Evolutionary conservation across 345 rosid genomes (phyloP).

Genomic region (Reutealis trisperma): DNA sequence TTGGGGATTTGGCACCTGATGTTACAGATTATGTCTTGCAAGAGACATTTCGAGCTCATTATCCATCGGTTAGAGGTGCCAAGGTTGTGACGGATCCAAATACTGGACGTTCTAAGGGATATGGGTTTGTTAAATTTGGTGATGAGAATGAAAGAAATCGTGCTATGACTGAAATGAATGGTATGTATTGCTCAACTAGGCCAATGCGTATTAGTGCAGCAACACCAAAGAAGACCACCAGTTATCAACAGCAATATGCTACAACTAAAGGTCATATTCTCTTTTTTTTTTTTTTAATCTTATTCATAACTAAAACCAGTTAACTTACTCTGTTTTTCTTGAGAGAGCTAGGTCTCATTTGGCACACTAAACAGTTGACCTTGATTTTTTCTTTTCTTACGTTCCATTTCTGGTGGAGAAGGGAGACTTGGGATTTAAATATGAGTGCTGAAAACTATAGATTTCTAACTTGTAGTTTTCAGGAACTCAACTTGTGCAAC

Average conservation of each 20-base stretch:
- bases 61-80: constrained; percentile 92
- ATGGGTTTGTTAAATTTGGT: constrained; percentile 89
- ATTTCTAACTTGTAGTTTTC: not conserved
- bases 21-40: constrained; percentile 92
- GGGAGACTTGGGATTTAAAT: too few relatives aligned
- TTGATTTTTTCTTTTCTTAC: too few relatives aligned
- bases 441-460: too few relatives aligned
- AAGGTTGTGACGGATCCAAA: constrained; percentile 96
- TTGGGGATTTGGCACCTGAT: constrained; percentile 93
- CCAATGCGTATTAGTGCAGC: constrained; percentile 95
- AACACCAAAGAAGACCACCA: constrained; percentile 71
- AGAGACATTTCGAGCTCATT: constrained; percentile 83
- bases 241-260: constrained; percentile 62
- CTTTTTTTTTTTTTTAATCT: not conserved
- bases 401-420: too few relatives aligned
- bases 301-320: too few relatives aligned
- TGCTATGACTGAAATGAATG: constrained; percentile 96
- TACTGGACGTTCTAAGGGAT: constrained; percentile 98
- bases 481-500: too few relatives aligned
- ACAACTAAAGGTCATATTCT: constrained; percentile 50
- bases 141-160: constrained; percentile 92
- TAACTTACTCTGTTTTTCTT: too few relatives aligned
- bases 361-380: too few relatives aligned
- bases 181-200: constrained; percentile 83
- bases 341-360: too few relatives aligned